Evolutionary conservation across 2,329 filamentous ascomycete species (phyloP).

Genomic region (Scedosporium dehoogii): DNA sequence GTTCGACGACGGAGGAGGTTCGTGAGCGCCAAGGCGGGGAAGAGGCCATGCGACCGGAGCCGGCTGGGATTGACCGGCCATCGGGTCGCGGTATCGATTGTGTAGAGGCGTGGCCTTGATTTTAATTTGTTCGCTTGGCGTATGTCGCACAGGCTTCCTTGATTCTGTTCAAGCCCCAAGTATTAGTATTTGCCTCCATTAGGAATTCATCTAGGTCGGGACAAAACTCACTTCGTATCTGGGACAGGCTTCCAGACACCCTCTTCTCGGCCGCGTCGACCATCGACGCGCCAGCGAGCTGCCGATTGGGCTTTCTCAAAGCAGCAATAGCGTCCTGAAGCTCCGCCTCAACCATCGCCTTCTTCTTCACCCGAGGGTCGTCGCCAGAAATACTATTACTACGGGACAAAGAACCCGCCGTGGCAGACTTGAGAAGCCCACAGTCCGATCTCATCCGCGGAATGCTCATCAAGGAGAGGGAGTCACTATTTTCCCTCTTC

Average conservation of each 20-base stretch:
- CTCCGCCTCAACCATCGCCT: slow-evolving; percentile 58
- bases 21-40: neutral
- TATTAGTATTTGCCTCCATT: slow-evolving; percentile 17
- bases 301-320: slow-evolving; percentile 66
- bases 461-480: slow-evolving; percentile 37
- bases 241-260: slow-evolving; percentile 33
- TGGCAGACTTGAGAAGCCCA: slow-evolving; percentile 20
- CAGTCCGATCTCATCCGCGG: slow-evolving; percentile 29
- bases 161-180: slow-evolving; percentile 28
- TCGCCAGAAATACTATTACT: slow-evolving; percentile 39
- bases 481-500: slow-evolving; percentile 61
- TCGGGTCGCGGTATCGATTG: slow-evolving; percentile 27
- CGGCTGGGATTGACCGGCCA: neutral
- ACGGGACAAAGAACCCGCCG: slow-evolving; percentile 27
- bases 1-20: neutral
- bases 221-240: slow-evolving; percentile 36
- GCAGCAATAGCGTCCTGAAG: slow-evolving; percentile 64
- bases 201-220: neutral
- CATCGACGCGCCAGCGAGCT: slow-evolving; percentile 55
- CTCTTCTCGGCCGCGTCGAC: slow-evolving; percentile 58
- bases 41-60: neutral
- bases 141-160: slow-evolving; percentile 37
- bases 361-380: slow-evolving; percentile 52
- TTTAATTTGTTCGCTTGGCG: slow-evolving; percentile 28
- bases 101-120: slow-evolving; percentile 50